These are phyloP conservation scores for Ganoderma boninense DNA, from an alignment of 1,284 basidiomycete genomes.

Conservation along the genomic window DNA sequence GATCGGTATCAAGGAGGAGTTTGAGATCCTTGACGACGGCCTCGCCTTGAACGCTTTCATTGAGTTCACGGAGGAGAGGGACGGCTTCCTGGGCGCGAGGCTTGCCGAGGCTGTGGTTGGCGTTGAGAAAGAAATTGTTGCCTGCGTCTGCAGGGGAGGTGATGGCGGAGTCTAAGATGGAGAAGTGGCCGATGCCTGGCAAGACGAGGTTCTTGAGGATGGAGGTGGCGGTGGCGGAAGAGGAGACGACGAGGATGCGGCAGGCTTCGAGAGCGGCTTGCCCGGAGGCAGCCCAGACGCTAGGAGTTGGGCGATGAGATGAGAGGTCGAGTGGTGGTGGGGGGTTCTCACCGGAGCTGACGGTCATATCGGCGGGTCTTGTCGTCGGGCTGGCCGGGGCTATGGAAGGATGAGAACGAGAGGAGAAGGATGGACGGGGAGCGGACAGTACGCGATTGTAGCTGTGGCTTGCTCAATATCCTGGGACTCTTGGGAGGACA, in stretches of 20 bases:
- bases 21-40: conserved; percentile 68
- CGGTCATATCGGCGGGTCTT: conserved; percentile 93
- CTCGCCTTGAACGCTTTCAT: conserved; percentile 83
- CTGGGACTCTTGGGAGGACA: conserved; percentile 48
- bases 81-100: conserved; percentile 85
- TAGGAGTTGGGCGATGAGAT: conserved; percentile 40
- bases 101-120: conserved; percentile 78
- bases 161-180: conserved; percentile 76
- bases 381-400: conserved; percentile 70
- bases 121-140: conserved; percentile 96
- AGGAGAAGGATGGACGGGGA: conserved; percentile 9
- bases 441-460: conserved; percentile 51
- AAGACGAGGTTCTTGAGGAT: conserved; percentile 96
- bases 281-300: conserved; percentile 95
- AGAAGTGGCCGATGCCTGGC: conserved; percentile 93
- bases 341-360: conserved; percentile 76
- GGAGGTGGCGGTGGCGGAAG: conserved; percentile 83
- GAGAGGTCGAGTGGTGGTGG: not conserved
- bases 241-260: conserved; percentile 84
- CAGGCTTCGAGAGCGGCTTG: conserved; percentile 92
- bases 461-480: conserved; percentile 61
- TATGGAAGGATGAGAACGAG: conserved; percentile 26
- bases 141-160: conserved; percentile 85
- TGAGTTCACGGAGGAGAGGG: conserved; percentile 84
- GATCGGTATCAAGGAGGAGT: conserved; percentile 58